A percentile compares a stretch with the other conserved stretches of the same genome.
Evolutionary conservation across 108 stramenopile species (phyloP).

Genomic region (Phaeodactylum tricornutum): DNA sequence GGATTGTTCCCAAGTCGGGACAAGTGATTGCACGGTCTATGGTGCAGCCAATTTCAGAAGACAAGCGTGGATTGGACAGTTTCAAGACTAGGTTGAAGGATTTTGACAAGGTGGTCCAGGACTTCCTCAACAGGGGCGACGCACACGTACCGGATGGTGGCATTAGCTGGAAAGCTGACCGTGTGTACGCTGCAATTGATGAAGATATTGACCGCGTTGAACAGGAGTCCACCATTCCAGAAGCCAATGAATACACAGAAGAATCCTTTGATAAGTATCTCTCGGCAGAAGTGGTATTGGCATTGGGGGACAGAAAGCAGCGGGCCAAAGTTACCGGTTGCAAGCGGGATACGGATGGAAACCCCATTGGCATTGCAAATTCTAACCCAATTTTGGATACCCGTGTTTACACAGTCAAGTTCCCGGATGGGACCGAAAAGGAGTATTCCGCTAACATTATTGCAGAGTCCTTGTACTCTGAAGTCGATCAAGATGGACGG

Average conservation of each 20-base stretch:
- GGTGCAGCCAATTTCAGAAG: constrained; percentile 18
- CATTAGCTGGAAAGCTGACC: no score
- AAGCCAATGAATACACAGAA: background rate
- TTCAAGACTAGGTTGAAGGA: background rate
- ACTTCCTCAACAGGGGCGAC: no score
- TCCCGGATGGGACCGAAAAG: constrained; percentile 4
- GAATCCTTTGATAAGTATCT: constrained; percentile 21
- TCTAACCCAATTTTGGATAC: constrained; percentile 15
- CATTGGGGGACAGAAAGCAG: background rate
- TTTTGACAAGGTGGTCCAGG: constrained; percentile 8
- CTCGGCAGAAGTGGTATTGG: constrained; percentile 5
- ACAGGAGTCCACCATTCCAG: no score
- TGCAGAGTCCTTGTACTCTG: constrained; percentile 15
- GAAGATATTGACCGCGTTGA: no score
- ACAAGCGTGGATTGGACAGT: constrained; percentile 4
- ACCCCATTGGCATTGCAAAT: constrained; percentile 5
- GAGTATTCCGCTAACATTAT: constrained; percentile 15
- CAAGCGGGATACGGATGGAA: constrained; percentile 5
- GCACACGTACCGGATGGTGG: no score
- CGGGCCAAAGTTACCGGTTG: constrained; percentile 1
- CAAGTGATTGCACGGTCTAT: constrained; percentile 11
- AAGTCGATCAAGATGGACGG: constrained; percentile 12
- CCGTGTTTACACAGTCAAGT: constrained; percentile 10
- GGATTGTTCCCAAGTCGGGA: constrained; percentile 11
- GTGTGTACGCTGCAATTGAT: no score